Percentiles rank a stretch among this genome's conserved stretches.
Conservation (phyloP, 1,284 basidiomycete species). For the Cutaneotrichosporon sp. region DNA sequence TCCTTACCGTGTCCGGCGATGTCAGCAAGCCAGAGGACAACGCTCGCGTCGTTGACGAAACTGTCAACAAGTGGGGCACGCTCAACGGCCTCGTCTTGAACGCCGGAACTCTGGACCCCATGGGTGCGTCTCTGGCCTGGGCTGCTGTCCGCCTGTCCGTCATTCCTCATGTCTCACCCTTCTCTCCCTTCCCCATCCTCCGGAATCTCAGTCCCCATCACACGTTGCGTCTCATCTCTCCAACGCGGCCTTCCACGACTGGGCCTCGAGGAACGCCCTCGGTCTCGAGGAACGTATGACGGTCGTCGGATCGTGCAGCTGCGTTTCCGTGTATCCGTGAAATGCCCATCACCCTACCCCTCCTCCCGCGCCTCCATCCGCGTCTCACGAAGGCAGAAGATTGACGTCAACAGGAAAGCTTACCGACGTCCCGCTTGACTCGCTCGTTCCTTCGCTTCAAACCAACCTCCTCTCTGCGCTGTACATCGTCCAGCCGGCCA, state of each 20-base stretch:
- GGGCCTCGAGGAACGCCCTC: too few species aligned
- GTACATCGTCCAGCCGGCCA: conserved; percentile 50
- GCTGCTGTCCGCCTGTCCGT: background rate
- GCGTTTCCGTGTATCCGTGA: too few species aligned
- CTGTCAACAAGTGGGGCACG: conserved; percentile 48
- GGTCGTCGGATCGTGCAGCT: too few species aligned
- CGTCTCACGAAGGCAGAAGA: too few species aligned
- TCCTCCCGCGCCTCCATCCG: too few species aligned
- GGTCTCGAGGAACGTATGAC: too few species aligned
- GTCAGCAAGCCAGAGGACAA: conserved; percentile 45
- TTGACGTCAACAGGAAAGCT: conserved; percentile 27
- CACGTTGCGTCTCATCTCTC: too few species aligned
- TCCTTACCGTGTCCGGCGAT: conserved; percentile 45
- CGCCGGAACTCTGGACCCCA: conserved; percentile 51
- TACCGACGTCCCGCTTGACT: conserved; percentile 23
- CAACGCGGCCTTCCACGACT: too few species aligned
- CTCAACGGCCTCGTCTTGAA: conserved; percentile 53
- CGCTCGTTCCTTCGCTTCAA: conserved; percentile 38
- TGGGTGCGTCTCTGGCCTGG: conserved; percentile 24
- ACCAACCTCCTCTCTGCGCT: conserved; percentile 54
- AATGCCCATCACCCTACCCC: too few species aligned
- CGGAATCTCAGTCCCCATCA: too few species aligned
- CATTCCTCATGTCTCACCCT: background rate
- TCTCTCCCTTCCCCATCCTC: background rate
- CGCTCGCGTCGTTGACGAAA: conserved; percentile 37